These are phyloP conservation scores for Antrodiella citrinella DNA, from an alignment of 768 basidiomycete genomes.

Conservation along the genomic window DNA sequence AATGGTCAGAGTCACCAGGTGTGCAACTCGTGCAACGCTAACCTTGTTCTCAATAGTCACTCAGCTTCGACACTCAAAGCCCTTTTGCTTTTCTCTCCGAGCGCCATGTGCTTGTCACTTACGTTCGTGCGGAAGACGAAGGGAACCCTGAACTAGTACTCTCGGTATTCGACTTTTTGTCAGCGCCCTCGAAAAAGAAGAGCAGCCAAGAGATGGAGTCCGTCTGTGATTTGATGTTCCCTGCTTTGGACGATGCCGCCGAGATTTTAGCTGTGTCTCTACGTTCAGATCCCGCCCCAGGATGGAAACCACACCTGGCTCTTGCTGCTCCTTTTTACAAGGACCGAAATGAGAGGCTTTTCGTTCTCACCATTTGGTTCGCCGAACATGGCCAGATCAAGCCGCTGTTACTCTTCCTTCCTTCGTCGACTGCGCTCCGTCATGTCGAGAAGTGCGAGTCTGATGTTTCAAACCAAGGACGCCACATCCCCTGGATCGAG, in stretches of 20 bases:
- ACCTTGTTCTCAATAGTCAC: constrained; percentile 4
- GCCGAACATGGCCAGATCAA: constrained; percentile 4
- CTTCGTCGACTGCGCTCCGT: constrained; percentile 28
- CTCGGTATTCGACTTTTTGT: constrained; percentile 34
- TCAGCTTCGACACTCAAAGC: constrained; percentile 8
- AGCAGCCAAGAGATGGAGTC: constrained; percentile 24
- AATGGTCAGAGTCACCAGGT: constrained; percentile 36
- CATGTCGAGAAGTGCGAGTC: constrained; percentile 11
- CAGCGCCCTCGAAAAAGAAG: constrained; percentile 22
- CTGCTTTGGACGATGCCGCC: constrained; percentile 24
- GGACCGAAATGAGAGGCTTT: constrained; percentile 34
- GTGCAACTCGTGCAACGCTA: background rate
- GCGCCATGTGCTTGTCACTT: constrained; percentile 17
- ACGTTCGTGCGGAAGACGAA: constrained; percentile 3
- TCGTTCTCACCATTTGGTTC: constrained; percentile 39
- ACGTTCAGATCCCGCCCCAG: constrained; percentile 47
- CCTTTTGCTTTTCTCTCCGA: constrained; percentile 22
- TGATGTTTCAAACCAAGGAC: background rate
- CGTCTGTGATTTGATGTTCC: constrained; percentile 34
- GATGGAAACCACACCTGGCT: constrained; percentile 30
- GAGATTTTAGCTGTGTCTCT: constrained; percentile 30
- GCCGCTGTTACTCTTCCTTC: constrained; percentile 33
- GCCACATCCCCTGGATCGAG: constrained; percentile 34
- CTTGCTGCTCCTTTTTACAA: constrained; percentile 39
- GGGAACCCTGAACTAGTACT: constrained; percentile 18